These are phyloP conservation scores for Botrytis pseudocinerea DNA, from an alignment of 2,329 filamentous ascomycete genomes.

Conservation along the genomic window DNA sequence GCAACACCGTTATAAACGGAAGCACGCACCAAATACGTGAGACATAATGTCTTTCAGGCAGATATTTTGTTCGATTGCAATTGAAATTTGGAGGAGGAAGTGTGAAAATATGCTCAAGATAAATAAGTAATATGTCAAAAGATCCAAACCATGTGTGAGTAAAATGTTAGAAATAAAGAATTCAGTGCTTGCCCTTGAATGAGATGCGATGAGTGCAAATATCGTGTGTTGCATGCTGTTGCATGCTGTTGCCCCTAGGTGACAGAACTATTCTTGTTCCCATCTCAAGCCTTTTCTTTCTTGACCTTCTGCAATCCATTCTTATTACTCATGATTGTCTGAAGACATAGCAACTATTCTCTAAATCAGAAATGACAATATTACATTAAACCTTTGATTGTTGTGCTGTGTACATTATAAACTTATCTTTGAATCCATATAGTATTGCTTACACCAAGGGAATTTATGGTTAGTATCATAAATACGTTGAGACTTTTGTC, in stretches of 20 bases:
- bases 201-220: background rate
- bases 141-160: background rate
- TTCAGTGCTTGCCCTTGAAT: background rate
- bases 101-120: background rate
- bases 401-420: background rate
- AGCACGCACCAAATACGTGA: background rate
- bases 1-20: background rate
- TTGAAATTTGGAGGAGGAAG: background rate
- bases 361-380: rapidly evolving
- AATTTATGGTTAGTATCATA: background rate
- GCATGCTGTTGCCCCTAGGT: too few species aligned
- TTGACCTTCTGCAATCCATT: background rate
- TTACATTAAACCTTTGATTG: background rate
- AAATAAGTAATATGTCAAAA: background rate
- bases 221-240: too few species aligned
- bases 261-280: background rate
- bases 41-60: background rate
- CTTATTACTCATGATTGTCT: too few species aligned
- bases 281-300: background rate
- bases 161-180: background rate
- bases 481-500: background rate
- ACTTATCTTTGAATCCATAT: background rate
- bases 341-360: background rate
- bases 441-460: background rate
- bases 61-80: background rate